Base-by-base conservation (phyloP, 768 basidiomycete species). In the Filobasidium floriforme region DNA sequence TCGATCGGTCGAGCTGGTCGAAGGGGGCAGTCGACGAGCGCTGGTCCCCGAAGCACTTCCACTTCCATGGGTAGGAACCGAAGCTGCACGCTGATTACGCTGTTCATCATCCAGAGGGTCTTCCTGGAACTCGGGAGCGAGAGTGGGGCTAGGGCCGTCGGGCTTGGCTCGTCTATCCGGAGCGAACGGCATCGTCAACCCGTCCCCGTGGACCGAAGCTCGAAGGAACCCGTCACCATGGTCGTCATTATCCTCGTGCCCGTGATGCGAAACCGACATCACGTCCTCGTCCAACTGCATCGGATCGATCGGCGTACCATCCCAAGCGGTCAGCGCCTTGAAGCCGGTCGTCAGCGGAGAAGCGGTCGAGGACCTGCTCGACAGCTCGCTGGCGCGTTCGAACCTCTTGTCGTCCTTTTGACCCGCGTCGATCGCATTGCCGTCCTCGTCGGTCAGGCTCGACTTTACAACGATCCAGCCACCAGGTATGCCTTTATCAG, bases 391-490 rank as follows among this genome's bases (percentile, higher is more conserved):
- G 18, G 59, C 59, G 18, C 28, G 28, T 32, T 32, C 59, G 29
- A 43, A 60, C 28, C 29, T 3, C 28, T 10, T 57, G 29, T 43
- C 59, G 40, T 60, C 41, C 32, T 22, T 41, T 32, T 11, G 59
- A 2, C 5, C 24, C 4, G 26, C 29, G 24, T 57, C 54, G 4
- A 37, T 9, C 9, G 32, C 32, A 37, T 37, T 9, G 32, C 9
- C 32, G 46, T 51, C 46, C 19, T 51, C 46, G 19, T 57, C 54
- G 19, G 24, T 57, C 24, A 28, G 14, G 29, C 54, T 57, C 22
- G 54, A 37, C 22, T 68, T 57, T 12, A 68, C 52, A 5, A 68
- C 62, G 40, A 68, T 41, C 67, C 67, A 68, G 6, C 67, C 67
- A 14, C 63, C 51, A 40, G 60, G 63, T 10, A 64, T 29, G 1